Percentiles rank a stretch among this genome's conserved stretches.
These are phyloP conservation scores for Carex cristatella DNA, from an alignment of 176 grass and related monocot genomes.

Conservation along the genomic window DNA sequence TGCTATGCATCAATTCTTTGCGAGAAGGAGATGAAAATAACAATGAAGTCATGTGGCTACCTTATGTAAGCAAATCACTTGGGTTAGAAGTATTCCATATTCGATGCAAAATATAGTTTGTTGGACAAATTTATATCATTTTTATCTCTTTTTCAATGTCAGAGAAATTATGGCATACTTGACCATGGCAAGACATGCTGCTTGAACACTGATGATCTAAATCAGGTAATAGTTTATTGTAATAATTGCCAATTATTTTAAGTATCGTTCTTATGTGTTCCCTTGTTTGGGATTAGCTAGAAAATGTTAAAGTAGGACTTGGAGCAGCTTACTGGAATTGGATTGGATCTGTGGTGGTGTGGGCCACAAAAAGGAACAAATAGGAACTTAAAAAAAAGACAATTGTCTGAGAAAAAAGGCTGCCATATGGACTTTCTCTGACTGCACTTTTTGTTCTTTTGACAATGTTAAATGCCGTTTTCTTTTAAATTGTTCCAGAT, in stretches of 20 bases:
- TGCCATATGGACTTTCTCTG: not conserved
- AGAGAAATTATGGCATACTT: slow-evolving; percentile 61
- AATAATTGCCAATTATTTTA: slow-evolving; percentile 8
- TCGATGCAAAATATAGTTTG: not conserved
- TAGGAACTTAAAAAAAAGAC: not conserved
- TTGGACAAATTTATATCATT: not conserved
- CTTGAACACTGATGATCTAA: slow-evolving; percentile 80
- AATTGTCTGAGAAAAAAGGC: not conserved
- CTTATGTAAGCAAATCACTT: slow-evolving; percentile 71
- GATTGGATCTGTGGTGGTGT: not conserved
- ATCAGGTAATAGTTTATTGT: slow-evolving; percentile 54
- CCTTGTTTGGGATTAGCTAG: not conserved
- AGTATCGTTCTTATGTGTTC: not conserved
- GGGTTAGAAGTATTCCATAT: slow-evolving; percentile 16
- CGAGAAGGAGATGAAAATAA: slow-evolving; percentile 32
- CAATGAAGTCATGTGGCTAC: slow-evolving; percentile 67
- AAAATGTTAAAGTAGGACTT: not conserved
- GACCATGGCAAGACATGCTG: slow-evolving; percentile 44
- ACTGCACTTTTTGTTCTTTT: not conserved
- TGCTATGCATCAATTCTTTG: slow-evolving; percentile 90
- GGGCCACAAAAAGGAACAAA: not conserved
- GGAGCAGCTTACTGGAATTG: not conserved
- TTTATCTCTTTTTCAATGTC: slow-evolving; percentile 21
- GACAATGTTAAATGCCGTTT: slow-evolving; percentile 9
- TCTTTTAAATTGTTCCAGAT: slow-evolving; percentile 41